Base-by-base conservation (phyloP, 2,329 filamentous ascomycete species). In the Fusarium oxysporum region DNA sequence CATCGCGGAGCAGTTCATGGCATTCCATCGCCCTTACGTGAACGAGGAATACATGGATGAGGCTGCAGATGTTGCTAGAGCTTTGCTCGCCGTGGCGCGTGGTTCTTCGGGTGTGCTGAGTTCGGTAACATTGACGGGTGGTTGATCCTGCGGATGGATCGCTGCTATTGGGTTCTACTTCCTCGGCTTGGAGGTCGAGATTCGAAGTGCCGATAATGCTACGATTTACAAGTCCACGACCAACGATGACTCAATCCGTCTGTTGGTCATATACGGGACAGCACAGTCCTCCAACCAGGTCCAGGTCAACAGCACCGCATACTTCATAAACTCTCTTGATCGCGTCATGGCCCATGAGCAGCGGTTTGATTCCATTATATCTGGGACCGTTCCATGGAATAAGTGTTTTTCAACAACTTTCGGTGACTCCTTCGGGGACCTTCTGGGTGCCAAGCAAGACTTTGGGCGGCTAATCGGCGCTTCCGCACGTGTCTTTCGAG, bases 331-430 rank as follows among this genome's bases (percentile, higher is more conserved):
- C 3, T 53, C 50, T 0, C 0, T 53, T 21, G 12, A 37, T 0
- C 8, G 2, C 0, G 0, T 53, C 2, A 1, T 53, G 0, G 3
- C 0, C 0, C 1, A 12, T 35, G 33, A 37, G 17, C 23, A 16
- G 5, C 8, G 9, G 2, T 12, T 3, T 3, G 50, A 37, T 28
- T 9, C 0, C 2, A 3, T 53, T 1, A 21, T 53, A 0, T 37
- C 17, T 5, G 50, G 50, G 0, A 4, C 33, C 4, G 0, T 28
- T 8, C n/a, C 1, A 0, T 37, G 48, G 48, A 2, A 1, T 0
- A 28, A 1, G 0, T 53, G 45, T 0, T 32, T 35, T 37, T 11
- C 1, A 1, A 37, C 2, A 0, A 37, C 48, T 0, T 53, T 53
- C 8, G 48, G 32, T 6, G 4, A 6, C 2, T 3, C 11, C 2